Conservation (phyloP, 2,329 filamentous ascomycete genomes). For the Trichophyton verrucosum region DNA sequence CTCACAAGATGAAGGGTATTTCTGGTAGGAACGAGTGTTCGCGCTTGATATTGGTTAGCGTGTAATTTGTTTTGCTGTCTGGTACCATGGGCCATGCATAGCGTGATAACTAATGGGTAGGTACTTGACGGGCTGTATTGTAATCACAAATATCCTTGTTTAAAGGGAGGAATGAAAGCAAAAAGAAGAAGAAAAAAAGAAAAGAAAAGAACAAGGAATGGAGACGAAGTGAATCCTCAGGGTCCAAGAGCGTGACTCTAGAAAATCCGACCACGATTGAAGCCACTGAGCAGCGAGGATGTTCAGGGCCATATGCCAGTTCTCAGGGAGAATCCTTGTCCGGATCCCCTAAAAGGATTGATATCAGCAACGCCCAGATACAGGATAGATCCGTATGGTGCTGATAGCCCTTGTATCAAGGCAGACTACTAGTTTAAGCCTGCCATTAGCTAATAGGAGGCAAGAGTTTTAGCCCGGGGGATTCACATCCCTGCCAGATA, state of each 20-base stretch:
- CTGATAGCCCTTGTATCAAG: not conserved
- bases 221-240: not conserved
- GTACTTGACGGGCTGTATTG: not conserved
- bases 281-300: too few species aligned
- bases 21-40: not conserved
- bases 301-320: not conserved
- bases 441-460: not conserved
- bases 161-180: not conserved
- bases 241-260: not conserved
- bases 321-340: not conserved
- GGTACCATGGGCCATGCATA: not conserved
- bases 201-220: not conserved
- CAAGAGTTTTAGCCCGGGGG: not conserved
- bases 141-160: not conserved
- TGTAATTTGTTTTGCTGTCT: not conserved
- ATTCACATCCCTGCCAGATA: not conserved
- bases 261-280: not conserved
- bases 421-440: not conserved
- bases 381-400: not conserved
- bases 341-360: not conserved
- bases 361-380: not conserved
- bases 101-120: not conserved
- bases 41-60: not conserved
- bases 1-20: not conserved
- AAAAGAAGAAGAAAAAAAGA: not conserved